Percentiles rank a stretch among this genome's conserved stretches.
Evolutionary conservation across 768 basidiomycete genomes (phyloP).

Genomic region (Tephrocybe sp.): DNA sequence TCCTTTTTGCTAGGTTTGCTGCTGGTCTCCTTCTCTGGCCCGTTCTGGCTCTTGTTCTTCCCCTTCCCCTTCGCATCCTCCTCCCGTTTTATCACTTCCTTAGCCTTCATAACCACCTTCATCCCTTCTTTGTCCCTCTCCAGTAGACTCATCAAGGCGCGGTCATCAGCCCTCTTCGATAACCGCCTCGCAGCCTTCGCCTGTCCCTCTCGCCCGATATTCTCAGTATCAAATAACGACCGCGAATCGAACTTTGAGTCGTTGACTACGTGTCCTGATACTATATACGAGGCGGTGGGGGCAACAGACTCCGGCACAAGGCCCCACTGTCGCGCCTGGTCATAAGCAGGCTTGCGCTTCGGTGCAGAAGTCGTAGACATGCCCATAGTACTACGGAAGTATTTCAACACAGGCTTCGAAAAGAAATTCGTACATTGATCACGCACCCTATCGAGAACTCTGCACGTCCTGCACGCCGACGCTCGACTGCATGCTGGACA

Average conservation of each 20-base stretch:
- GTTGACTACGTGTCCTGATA: slow-evolving; percentile 74
- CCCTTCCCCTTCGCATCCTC: slow-evolving; percentile 15
- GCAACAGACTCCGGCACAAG: slow-evolving; percentile 49
- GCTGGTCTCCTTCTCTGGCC: slow-evolving; percentile 12
- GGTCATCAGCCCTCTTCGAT: slow-evolving; percentile 58
- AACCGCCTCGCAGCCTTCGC: slow-evolving; percentile 67
- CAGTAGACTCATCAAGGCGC: slow-evolving; percentile 55
- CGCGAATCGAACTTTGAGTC: slow-evolving; percentile 35
- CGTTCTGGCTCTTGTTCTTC: slow-evolving; percentile 21
- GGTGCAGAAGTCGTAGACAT: slow-evolving; percentile 52
- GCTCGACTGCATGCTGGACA: slow-evolving; percentile 75
- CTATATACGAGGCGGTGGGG: slow-evolving; percentile 67
- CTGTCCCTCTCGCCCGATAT: slow-evolving; percentile 76
- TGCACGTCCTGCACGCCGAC: slow-evolving; percentile 68
- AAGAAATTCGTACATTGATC: not conserved
- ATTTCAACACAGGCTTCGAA: not conserved
- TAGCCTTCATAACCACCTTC: slow-evolving; percentile 58
- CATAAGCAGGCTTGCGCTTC: slow-evolving; percentile 56
- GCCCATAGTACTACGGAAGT: slow-evolving; percentile 60
- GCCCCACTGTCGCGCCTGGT: slow-evolving; percentile 75
- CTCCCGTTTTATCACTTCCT: slow-evolving; percentile 36
- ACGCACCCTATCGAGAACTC: slow-evolving; percentile 85
- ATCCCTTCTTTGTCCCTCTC: slow-evolving; percentile 67
- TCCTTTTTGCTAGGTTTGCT: slow-evolving; percentile 3
- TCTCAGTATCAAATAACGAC: slow-evolving; percentile 60